These are phyloP conservation scores for Flaveria ramosissima DNA, from an alignment of 129 eudicot species.

Conservation along the genomic window DNA sequence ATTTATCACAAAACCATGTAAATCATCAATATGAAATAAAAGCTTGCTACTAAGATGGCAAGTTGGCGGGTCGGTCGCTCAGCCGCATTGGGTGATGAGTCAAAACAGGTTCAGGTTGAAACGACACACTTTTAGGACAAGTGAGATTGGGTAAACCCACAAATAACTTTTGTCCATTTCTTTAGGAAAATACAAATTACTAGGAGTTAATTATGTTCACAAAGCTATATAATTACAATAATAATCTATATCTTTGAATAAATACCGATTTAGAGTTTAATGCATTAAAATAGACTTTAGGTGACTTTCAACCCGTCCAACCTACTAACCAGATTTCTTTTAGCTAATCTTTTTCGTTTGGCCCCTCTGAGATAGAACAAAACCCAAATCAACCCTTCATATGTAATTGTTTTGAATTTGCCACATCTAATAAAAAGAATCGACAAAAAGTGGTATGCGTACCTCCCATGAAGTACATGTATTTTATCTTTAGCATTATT, in stretches of 20 bases:
- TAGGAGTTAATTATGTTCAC: background rate
- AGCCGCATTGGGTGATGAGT: background rate
- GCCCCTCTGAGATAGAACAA: background rate
- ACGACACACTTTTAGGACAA: background rate
- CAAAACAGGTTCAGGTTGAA: background rate
- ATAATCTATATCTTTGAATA: background rate
- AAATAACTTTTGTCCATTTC: background rate
- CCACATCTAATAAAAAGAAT: background rate
- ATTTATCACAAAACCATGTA: constrained; percentile 3
- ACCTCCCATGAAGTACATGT: constrained; percentile 98
- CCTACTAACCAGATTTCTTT: background rate
- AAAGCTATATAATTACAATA: background rate
- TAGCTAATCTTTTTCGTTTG: background rate
- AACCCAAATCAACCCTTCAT: background rate
- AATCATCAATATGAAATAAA: background rate
- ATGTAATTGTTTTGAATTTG: background rate
- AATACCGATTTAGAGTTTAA: background rate
- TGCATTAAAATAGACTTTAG: background rate
- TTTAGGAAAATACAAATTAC: background rate
- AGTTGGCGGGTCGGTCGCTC: background rate
- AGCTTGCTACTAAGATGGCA: background rate
- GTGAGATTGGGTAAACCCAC: background rate
- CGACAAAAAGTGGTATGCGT: background rate
- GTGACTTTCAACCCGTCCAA: background rate
- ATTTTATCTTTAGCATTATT: constrained; percentile 71